Evolutionary conservation across 345 rosid genomes (phyloP), one percentile per base, ranked within the genome.

Genomic region (Sisymbrium altissimum): DNA sequence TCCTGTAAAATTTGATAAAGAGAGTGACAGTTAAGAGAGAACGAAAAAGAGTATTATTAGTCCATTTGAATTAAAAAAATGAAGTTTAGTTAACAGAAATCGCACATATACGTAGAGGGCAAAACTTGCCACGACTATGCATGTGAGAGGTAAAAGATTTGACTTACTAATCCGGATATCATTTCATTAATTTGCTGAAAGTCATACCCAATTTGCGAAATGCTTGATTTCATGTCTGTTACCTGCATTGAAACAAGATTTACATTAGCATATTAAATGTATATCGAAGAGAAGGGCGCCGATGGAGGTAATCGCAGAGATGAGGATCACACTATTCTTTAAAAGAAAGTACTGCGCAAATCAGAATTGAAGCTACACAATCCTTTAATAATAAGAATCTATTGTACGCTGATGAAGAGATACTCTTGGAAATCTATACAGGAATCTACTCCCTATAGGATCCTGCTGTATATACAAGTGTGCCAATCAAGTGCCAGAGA

Each of bases 121-220:
- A 27, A 40, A 19, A 12, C 32, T 5, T 55, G 18, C 54, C 12
- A 48, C 5, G 71, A 11, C 39, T 58, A 36, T 65, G 27, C 10
- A 46, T 9, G 8, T 17, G 17, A 73, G 13, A 29, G 61, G 59
- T 23, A 55, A 66, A 54, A 60, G 71, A 55, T 41, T 61, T 59
- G 68, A 77, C 96, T 93, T 70, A 89, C 98, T 83, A 93, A 57
- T 50, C 92, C 96, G 11, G 89, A 79, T 46, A 93, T 85, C 92
- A 93, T 85, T 78, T 86, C 83, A 52, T 82, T 81, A 76, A 93
- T 80, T 40, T 71, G 68, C 60, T 87, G 89, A 56, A 88, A 84
- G 77, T 88, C 89, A 64, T 77, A 88, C 21, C 96, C 97, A 67
- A 93, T 91, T 75, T 84, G 86, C 35, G 95, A 86, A 80, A 93